Percentiles rank a stretch among this genome's conserved stretches.
These are phyloP conservation scores for Phellinidium pouzarii DNA, from an alignment of 1,284 basidiomycete species.

Conservation along the genomic window DNA sequence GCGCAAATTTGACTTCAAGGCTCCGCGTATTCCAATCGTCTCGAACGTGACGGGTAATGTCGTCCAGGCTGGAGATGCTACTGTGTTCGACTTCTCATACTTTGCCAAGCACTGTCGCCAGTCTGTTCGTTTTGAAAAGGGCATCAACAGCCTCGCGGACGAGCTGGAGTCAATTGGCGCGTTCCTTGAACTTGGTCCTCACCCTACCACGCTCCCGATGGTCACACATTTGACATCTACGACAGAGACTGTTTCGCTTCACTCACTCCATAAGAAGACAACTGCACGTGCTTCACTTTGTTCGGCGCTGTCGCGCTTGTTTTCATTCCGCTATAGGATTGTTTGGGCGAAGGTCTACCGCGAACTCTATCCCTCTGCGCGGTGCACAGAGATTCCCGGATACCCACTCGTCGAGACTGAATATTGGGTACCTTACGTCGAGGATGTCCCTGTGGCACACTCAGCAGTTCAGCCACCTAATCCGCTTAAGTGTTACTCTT, in stretches of 20 bases:
- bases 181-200: conserved; percentile 65
- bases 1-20: conserved; percentile 30
- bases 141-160: conserved; percentile 35
- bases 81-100: conserved; percentile 45
- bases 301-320: conserved; percentile 42
- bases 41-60: conserved; percentile 53
- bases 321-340: conserved; percentile 34
- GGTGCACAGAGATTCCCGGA: conserved; percentile 44
- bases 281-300: conserved; percentile 40
- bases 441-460: conserved; percentile 19
- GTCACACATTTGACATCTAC: conserved; percentile 36
- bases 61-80: conserved; percentile 43
- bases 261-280: conserved; percentile 42
- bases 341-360: conserved; percentile 51
- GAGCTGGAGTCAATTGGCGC: conserved; percentile 31
- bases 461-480: conserved; percentile 12
- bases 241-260: conserved; percentile 32
- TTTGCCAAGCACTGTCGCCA: conserved; percentile 52
- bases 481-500: conserved; percentile 27
- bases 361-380: conserved; percentile 33
- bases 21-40: conserved; percentile 49
- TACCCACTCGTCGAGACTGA: conserved; percentile 54
- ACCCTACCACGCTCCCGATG: conserved; percentile 50
- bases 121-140: conserved; percentile 53
- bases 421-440: conserved; percentile 51